A percentile compares a stretch with the other conserved stretches of the same genome.
phyloP scores from a whole-genome alignment of 2,329 filamentous ascomycete species.

The Aspergillus terreus region DNA sequence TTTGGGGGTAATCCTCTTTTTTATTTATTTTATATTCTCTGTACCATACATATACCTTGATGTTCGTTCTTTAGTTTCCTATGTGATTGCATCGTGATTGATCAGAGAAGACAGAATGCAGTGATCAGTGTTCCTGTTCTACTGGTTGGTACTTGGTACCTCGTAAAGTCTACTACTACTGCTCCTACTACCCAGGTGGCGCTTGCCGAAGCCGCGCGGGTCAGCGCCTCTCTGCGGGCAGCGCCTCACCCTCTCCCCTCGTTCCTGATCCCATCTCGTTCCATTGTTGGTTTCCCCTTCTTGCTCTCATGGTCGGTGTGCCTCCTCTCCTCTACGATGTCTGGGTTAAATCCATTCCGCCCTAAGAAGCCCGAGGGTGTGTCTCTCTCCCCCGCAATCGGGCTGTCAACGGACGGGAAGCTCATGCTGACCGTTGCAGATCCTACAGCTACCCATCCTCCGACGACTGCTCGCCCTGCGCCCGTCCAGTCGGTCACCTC shows the following conservation, averaged over 20 bases:
- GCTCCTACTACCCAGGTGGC: too few relatives aligned
- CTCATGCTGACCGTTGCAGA: slow-evolving; percentile 12
- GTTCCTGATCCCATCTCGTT: slow-evolving; percentile 4
- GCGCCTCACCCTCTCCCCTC: neutral
- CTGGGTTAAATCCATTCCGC: slow-evolving; percentile 51
- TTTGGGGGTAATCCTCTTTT: slow-evolving; percentile 1
- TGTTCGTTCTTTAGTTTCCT: slow-evolving; percentile 8
- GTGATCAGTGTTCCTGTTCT: too few relatives aligned
- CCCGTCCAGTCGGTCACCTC: slow-evolving; percentile 5
- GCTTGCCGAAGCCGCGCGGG: too few relatives aligned
- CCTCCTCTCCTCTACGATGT: slow-evolving; percentile 35
- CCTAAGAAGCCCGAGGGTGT: slow-evolving; percentile 37
- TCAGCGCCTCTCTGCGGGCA: too few relatives aligned
- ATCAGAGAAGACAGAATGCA: too few relatives aligned
- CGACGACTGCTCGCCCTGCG: slow-evolving; percentile 5
- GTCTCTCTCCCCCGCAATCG: slow-evolving; percentile 5
- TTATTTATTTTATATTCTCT: slow-evolving; percentile 6
- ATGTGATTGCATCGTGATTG: neutral
- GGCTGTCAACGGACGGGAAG: neutral
- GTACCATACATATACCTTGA: slow-evolving; percentile 17
- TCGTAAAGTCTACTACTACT: too few relatives aligned
- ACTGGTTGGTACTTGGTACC: too few relatives aligned
- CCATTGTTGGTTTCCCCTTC: slow-evolving; percentile 10
- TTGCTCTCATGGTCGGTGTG: slow-evolving; percentile 30
- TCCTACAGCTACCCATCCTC: slow-evolving; percentile 7